Evolutionary conservation across 495 filamentous ascomycete species (phyloP), one percentile per base, ranked within the genome.

Genomic region (Penicillium longicatenatum): DNA sequence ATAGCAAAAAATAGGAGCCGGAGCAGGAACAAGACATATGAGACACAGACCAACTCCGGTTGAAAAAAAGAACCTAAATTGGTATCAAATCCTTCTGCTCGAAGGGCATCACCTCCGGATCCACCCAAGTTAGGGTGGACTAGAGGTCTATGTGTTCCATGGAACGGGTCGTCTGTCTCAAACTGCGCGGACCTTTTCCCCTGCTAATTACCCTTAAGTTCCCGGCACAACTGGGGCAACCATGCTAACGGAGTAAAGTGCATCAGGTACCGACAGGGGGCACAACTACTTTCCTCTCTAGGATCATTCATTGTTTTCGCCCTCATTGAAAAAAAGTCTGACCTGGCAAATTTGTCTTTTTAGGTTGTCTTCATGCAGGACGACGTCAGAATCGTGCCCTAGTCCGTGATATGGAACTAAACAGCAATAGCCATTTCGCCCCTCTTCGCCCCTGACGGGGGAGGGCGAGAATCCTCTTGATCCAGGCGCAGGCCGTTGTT

Each of bases 81-180:
- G 16, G 37, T 39, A 35, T 35, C 10, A 39, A 7, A 16, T 39
- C 2, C 16, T 7, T 39, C 14, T 35, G 31, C 12, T 35, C 12
- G 31, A 35, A 35, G 37, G 16, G 20, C 10, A 46, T 46, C 43
- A 46, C 20, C 41, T 44, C 41, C 31, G 43, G 43, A 24, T 46
- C 43, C 22, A 46, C 43, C 14, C 43, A 46, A 46, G 20, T 44
- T 44, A 44, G 42, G 42, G 42, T 46, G 43, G 22, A 4, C 43
- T 46, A 26, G 6, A 39, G 16, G 16, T 35, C 31, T 19, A 35
- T 21, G n/a, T 37, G 30, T 54, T 12, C 53, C 59, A 50, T 61
- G 59, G 59, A 52, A 52, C 54, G 58, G 52, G 37, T 49, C 53
- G 41, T 57, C 48, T 56, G 58, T 61, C 58, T 61, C 58, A 61